Percentiles rank a stretch among this genome's conserved stretches.
Conservation (phyloP, 23 red algal species). For the Gracilaria gracilis region DNA sequence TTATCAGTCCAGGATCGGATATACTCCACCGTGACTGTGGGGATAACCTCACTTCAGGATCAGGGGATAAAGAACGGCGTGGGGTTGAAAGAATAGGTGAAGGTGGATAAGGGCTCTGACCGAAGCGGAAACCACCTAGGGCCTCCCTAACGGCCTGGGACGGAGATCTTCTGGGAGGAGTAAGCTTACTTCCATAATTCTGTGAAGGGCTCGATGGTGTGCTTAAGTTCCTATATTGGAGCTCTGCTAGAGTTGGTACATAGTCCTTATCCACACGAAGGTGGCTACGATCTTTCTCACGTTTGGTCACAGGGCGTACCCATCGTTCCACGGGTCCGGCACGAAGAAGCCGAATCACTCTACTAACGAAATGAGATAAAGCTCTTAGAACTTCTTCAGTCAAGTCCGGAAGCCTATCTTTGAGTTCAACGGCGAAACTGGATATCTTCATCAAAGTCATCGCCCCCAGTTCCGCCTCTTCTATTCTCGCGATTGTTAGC, state of each 20-base stretch:
- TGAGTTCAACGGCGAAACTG: conserved; percentile 48
- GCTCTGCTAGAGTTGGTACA: conserved; percentile 2
- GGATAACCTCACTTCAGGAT: conserved; percentile 4
- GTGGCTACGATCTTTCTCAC: conserved; percentile 66
- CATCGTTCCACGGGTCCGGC: conserved; percentile 70
- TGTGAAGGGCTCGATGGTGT: conserved; percentile 30
- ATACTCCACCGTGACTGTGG: conserved; percentile 49
- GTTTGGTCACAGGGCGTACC: conserved; percentile 58
- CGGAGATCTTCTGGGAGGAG: conserved; percentile 51
- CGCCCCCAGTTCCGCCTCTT: conserved; percentile 64
- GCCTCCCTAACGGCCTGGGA: conserved; percentile 62
- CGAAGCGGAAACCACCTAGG: conserved; percentile 31
- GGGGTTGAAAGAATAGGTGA: conserved; percentile 49
- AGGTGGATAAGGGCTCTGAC: conserved; percentile 43
- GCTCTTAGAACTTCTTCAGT: not conserved
- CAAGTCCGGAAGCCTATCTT: conserved; percentile 50
- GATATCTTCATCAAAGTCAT: conserved; percentile 52
- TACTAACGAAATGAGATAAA: conserved; percentile 17
- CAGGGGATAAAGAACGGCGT: conserved; percentile 24
- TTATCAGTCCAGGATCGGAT: conserved; percentile 51
- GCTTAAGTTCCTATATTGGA: conserved; percentile 4
- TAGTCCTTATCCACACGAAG: conserved; percentile 50
- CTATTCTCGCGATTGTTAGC: conserved; percentile 52
- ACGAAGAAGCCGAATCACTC: conserved; percentile 53
- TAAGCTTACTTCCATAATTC: not conserved